Conservation (phyloP, 2,329 filamentous ascomycete genomes). For the Neurospora sp. region DNA sequence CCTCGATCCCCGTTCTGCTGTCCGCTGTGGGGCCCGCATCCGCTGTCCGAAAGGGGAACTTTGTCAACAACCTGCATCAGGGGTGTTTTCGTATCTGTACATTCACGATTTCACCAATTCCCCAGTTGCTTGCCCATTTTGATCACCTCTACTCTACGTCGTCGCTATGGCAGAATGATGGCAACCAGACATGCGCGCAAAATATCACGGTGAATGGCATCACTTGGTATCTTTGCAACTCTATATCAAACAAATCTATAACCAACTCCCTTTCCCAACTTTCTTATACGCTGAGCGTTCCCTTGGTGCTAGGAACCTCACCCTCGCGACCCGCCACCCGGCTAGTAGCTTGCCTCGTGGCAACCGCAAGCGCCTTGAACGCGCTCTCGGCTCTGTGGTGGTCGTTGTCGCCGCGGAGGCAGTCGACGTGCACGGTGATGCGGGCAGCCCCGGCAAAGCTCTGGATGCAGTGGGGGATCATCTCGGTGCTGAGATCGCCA, state of each 20-base stretch:
- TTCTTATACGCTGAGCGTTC: conserved; percentile 58
- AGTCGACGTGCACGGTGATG: conserved; percentile 92
- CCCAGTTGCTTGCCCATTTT: background rate
- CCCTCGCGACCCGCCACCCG: conserved; percentile 73
- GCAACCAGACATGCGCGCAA: background rate
- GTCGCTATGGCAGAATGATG: background rate
- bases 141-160: background rate
- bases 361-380: conserved; percentile 91
- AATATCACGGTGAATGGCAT: background rate
- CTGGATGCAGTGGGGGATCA: conserved; percentile 92
- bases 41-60: background rate
- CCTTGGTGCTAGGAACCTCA: conserved; percentile 94
- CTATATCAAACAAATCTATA: background rate
- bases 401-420: conserved; percentile 82
- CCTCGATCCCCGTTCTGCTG: background rate
- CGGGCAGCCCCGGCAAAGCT: conserved; percentile 87
- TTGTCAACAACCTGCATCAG: background rate
- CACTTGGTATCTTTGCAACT: conserved; percentile 1
- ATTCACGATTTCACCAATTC: background rate
- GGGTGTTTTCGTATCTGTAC: background rate
- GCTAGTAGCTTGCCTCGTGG: conserved; percentile 66
- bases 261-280: background rate
- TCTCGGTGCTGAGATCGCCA: conserved; percentile 86
- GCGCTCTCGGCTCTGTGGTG: conserved; percentile 94
- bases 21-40: background rate